Evolutionary conservation across 176 grass and related monocot genomes (phyloP), one percentile per base, ranked within the genome.

Genomic region (Triticum timopheevii): DNA sequence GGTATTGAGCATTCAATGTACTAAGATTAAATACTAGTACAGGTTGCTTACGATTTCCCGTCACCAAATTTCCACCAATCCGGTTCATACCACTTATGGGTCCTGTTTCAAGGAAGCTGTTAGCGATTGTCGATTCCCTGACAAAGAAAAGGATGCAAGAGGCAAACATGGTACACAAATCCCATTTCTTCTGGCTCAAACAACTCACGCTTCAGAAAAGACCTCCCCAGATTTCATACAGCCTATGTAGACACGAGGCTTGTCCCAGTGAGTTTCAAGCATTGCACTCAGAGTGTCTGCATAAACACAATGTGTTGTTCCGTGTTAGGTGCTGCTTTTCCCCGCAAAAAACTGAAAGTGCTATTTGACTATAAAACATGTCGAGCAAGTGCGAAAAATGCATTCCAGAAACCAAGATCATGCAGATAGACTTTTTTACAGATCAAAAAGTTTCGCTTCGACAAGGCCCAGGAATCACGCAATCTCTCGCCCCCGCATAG

Each of bases 221-320:
- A 99, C 97, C 85, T 99, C 94, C n/a, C 94, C 97, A 90, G 97
- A 99, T 99, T 96, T 99, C 97, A 99, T 99, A 83, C 97, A 99
- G 15, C 97, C 97, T 78, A 99, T 94, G 69, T 99, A 99, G 38
- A 87, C 87, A 82, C 92, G 92, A 22, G 97, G 92, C 35, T 96
- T 96, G 73, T 99, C 92, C 97, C 89, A 90, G 61, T 99, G 90
- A 50, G 87, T 86, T 78, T 86, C 78, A 10, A 96, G 90, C 94
- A 99, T 93, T 89, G 80, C 87, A 78, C 94, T 95, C 77, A 99
- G 87, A 82, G 89, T 90, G 93, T 99, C 97, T 99, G 86, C 69
- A 93, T 20, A 91, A 76, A 71, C n/a, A 45, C 82, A 77, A 87
- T 31, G 61, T 83, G 13, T 58, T 73, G 34, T 68, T 82, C 30